Conservation (phyloP, 768 basidiomycete genomes). For the Boletus edulis region DNA sequence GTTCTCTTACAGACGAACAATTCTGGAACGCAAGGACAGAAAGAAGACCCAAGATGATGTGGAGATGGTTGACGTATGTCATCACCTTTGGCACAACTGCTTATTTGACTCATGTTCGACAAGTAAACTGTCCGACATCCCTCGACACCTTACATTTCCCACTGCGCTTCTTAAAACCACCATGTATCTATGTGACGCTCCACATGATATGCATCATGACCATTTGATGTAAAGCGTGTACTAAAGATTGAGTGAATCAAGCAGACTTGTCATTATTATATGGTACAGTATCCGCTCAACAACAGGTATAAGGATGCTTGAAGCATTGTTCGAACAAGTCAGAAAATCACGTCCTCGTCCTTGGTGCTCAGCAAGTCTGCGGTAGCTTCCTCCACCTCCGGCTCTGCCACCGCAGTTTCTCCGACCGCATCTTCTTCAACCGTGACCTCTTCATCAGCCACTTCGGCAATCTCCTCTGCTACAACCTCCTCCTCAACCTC, state of each 20-base stretch:
- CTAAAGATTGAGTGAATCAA: slow-evolving; percentile 9
- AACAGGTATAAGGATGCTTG: slow-evolving; percentile 11
- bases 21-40: slow-evolving; percentile 82
- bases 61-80: slow-evolving; percentile 78
- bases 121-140: slow-evolving; percentile 21
- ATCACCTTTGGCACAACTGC: slow-evolving; percentile 7
- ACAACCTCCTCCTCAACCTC: slow-evolving; percentile 9
- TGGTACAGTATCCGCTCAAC: slow-evolving; percentile 7
- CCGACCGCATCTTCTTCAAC: slow-evolving; percentile 17
- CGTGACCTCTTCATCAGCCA: slow-evolving; percentile 28
- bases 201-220: slow-evolving; percentile 58
- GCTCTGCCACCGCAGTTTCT: slow-evolving; percentile 5
- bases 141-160: slow-evolving; percentile 9
- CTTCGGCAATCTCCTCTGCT: slow-evolving; percentile 8
- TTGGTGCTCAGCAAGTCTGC: slow-evolving; percentile 79
- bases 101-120: slow-evolving; percentile 11
- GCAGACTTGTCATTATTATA: slow-evolving; percentile 1
- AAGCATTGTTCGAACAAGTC: slow-evolving; percentile 15
- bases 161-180: slow-evolving; percentile 44
- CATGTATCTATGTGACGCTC: slow-evolving; percentile 64
- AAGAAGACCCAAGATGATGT: slow-evolving; percentile 68
- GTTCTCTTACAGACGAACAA: slow-evolving; percentile 59
- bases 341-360: slow-evolving; percentile 95
- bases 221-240: slow-evolving; percentile 5
- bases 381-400: slow-evolving; percentile 29